Percentiles rank a stretch among this genome's conserved stretches.
These are phyloP conservation scores for Aspergillus sclerotialis DNA, from an alignment of 2,329 filamentous ascomycete species.

Conservation along the genomic window DNA sequence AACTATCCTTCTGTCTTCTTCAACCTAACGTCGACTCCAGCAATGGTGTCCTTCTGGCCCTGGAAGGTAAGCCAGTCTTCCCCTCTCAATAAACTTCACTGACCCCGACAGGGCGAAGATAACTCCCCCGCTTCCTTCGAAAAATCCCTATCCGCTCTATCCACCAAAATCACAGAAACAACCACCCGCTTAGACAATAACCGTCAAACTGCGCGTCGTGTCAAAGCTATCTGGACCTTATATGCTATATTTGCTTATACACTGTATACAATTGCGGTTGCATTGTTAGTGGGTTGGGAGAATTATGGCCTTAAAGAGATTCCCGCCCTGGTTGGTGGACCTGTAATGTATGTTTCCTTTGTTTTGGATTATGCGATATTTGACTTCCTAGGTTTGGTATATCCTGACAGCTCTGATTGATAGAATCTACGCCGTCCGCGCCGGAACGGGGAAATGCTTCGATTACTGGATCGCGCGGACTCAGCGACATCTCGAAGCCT, in stretches of 20 bases:
- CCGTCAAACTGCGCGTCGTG: slow-evolving; percentile 65
- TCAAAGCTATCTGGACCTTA: slow-evolving; percentile 79
- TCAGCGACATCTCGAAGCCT: slow-evolving; percentile 61
- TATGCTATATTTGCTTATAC: slow-evolving; percentile 89
- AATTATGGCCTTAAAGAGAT: slow-evolving; percentile 74
- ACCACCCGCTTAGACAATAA: slow-evolving; percentile 67
- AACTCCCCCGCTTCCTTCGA: slow-evolving; percentile 88
- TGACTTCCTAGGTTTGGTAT: too few species aligned
- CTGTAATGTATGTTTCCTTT: slow-evolving; percentile 57
- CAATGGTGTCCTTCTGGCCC: slow-evolving; percentile 80
- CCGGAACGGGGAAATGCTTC: slow-evolving; percentile 62
- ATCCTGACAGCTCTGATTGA: background rate
- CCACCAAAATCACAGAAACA: slow-evolving; percentile 70
- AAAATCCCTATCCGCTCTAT: slow-evolving; percentile 75
- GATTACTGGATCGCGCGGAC: slow-evolving; percentile 70
- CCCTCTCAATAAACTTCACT: background rate
- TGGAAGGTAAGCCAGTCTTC: slow-evolving; percentile 58
- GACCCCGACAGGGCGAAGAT: slow-evolving; percentile 56
- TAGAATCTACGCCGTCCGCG: slow-evolving; percentile 75
- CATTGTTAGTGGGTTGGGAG: slow-evolving; percentile 76
- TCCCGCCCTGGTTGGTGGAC: slow-evolving; percentile 68
- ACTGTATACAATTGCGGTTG: slow-evolving; percentile 72
- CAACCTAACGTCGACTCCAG: slow-evolving; percentile 24
- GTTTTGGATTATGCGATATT: background rate
- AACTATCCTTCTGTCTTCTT: too few species aligned